Evolutionary conservation across 192 early-diverging fungal genomes (phyloP).

Genomic region (Podila minutissima): DNA sequence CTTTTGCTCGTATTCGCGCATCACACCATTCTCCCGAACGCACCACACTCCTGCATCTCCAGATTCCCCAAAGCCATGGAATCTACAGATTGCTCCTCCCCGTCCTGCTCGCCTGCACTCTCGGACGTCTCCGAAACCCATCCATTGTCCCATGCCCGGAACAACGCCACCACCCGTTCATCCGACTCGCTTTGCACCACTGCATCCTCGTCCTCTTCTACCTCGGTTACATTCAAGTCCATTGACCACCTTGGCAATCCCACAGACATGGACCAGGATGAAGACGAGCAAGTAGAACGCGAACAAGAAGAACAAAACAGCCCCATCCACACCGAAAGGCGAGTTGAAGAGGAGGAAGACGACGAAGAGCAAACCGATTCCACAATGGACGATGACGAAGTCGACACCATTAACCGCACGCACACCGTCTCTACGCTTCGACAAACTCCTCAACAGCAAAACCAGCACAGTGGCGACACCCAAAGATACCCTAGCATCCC

Average conservation of each 20-base stretch:
- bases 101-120: conserved; percentile 3
- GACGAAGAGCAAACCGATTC: neutral
- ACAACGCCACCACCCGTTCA: neutral
- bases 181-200: conserved; percentile 4
- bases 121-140: neutral
- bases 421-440: neutral
- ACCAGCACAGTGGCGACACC: neutral
- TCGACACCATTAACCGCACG: neutral
- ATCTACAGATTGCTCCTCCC: neutral
- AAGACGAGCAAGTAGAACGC: conserved; percentile 10
- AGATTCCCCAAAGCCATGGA: neutral
- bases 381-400: neutral
- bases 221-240: neutral
- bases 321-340: conserved; percentile 3
- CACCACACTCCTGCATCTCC: neutral
- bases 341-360: neutral
- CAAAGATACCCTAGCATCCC: conserved; percentile 38
- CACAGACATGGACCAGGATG: neutral
- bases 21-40: no score
- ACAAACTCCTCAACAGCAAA: neutral
- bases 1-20: neutral
- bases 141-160: neutral
- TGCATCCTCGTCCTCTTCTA: neutral
- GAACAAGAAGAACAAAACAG: neutral
- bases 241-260: neutral